Base-by-base conservation (phyloP, 2,329 filamentous ascomycete genomes). In the Hypoxylon sp. region DNA sequence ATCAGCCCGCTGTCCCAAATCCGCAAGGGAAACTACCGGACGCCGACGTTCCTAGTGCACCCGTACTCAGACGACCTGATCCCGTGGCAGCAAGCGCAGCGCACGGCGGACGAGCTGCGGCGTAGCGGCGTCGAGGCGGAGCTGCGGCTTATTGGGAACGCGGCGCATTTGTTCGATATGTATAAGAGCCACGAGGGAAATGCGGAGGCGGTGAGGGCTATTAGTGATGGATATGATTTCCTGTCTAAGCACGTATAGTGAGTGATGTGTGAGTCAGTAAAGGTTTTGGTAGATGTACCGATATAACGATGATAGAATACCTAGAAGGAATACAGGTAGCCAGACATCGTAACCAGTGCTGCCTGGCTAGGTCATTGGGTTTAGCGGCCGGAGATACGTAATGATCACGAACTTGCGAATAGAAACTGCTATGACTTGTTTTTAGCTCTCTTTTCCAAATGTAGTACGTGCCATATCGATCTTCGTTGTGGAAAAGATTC, bases 21-120 rank as follows among this genome's bases (percentile, higher is more conserved):
- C n/a, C 28, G 53, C 1, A 23, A 53, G 1, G 77, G 78, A 2
- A 72, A 48, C 0, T 81, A 81, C 60, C 49, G 48, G 3, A 73
- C 71, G 2, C 79, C 79, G 5, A 81, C 78, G 2, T 80, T 78
- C 60, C 21, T 82, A 0, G 65, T 80, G 0, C 78, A 79, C 61
- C 68, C 70, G 0, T 68, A 52, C 0, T 52, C 64, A 0, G 80
- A 81, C 50, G 78, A 81, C 48, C 48, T 79, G 45, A 75, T 80
- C 49, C 78, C 78, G 1, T 79, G 74, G 71, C 63, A 75, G 55
- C 74, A 78, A 60, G 70, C 72, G 1, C 62, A 72, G 32, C 38
- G 71, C 9, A 77, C 72, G 14, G 56, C 57, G 9, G 51, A 57
- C 7, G 59, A 63, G 38, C 41, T 67, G 21, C 30, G 41, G 1